Conservation (phyloP, 352 stramenopile species). For the Globisporangium acanthophoron region DNA sequence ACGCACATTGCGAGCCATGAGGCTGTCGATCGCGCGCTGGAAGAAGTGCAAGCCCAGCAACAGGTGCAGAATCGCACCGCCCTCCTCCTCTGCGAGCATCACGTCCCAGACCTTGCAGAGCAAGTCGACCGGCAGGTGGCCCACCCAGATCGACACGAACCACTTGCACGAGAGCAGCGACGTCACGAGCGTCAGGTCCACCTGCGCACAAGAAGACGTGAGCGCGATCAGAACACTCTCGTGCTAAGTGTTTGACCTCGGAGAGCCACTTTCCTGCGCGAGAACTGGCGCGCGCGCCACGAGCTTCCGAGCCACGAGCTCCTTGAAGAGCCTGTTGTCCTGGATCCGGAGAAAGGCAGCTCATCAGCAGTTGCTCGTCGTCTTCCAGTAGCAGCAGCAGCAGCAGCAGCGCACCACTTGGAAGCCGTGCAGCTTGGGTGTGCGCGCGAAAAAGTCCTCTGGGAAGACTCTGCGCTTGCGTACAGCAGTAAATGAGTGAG, state of each 20-base stretch:
- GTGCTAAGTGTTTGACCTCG: not conserved
- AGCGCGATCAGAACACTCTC: not conserved
- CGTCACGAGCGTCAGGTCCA: constrained; percentile 50
- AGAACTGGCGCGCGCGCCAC: constrained; percentile 43
- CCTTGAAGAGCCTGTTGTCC: constrained; percentile 56
- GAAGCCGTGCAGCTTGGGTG: constrained; percentile 66
- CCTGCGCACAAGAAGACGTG: constrained; percentile 16
- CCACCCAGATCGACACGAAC: constrained; percentile 72
- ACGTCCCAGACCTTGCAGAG: constrained; percentile 54
- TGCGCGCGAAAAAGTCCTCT: constrained; percentile 64
- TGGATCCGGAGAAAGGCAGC: constrained; percentile 5
- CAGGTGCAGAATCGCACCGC: constrained; percentile 56
- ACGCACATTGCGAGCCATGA: constrained; percentile 32
- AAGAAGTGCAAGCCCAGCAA: constrained; percentile 57
- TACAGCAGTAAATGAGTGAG: not conserved
- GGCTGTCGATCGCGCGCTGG: constrained; percentile 32
- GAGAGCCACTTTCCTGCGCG: constrained; percentile 24
- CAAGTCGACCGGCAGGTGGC: constrained; percentile 38
- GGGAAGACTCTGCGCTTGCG: constrained; percentile 42
- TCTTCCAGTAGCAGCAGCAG: not conserved
- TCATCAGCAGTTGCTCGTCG: not conserved
- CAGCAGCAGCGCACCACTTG: constrained; percentile 39
- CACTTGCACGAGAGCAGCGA: constrained; percentile 72
- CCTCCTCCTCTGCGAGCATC: constrained; percentile 45
- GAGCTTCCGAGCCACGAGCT: constrained; percentile 47